phyloP scores from a whole-genome alignment of 805 yeast species.

The Metahyphopichia silvanorum region DNA sequence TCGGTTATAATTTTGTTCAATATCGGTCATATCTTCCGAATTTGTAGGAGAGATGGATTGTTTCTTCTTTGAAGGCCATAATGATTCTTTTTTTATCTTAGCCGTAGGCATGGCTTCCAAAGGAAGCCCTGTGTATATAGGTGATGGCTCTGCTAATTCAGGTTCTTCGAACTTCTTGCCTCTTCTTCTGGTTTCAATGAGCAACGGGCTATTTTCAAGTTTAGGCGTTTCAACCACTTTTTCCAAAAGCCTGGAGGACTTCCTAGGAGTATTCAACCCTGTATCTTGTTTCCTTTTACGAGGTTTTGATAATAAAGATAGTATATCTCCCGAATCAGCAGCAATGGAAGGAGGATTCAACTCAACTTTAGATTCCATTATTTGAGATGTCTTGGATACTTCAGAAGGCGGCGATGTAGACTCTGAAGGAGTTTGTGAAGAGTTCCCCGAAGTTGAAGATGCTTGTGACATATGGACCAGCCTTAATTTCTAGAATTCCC shows the following conservation, averaged over 20 bases:
- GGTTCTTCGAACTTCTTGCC: constrained; percentile 54
- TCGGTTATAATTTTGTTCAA: constrained; percentile 10
- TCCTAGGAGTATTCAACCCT: constrained; percentile 1
- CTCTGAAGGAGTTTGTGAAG: too few relatives aligned
- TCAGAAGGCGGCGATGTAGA: too few relatives aligned
- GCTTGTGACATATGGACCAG: too few relatives aligned
- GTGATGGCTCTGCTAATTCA: constrained; percentile 47
- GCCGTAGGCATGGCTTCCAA: constrained; percentile 65
- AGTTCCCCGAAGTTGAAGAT: too few relatives aligned
- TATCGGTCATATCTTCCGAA: constrained; percentile 4
- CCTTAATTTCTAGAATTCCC: too few relatives aligned
- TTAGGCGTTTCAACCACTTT: constrained; percentile 1
- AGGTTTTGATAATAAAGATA: background rate
- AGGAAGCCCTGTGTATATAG: constrained; percentile 71
- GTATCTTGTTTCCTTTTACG: background rate
- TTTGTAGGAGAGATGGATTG: constrained; percentile 11
- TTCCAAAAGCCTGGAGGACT: constrained; percentile 5
- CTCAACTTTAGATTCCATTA: too few relatives aligned
- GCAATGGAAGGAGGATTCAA: too few relatives aligned
- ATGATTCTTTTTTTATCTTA: constrained; percentile 53
- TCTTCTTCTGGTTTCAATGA: constrained; percentile 8
- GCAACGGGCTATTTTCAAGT: constrained; percentile 7
- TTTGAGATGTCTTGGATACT: too few relatives aligned
- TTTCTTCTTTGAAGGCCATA: constrained; percentile 43
- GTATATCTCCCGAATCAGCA: too few relatives aligned